Evolutionary conservation across 1,139 yeast genomes (phyloP), one percentile per base, ranked within the genome.

Genomic region (Zygosaccharomyces sapae): DNA sequence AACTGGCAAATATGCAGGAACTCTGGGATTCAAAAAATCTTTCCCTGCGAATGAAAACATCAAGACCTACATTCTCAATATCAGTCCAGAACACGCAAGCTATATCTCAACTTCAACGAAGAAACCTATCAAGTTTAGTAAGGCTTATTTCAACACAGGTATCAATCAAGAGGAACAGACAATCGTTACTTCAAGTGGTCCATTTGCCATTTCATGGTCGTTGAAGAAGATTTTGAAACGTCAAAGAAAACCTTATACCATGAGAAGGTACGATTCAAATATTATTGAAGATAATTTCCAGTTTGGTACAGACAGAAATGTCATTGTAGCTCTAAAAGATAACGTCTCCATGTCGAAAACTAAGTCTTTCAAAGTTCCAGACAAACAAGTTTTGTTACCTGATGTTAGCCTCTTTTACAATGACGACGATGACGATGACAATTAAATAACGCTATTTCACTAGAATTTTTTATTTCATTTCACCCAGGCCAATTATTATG

Each of bases 151-250:
- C 73, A 86, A 88, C 63, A 75, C 83, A 24, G 89, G 89, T 42
- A 47, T 77, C n/a, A 75, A 76, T 45, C 63, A 78, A 31, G 78
- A 75, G 52, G 95, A 87, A 58, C 81, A 85, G 30, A 74, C 82
- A 2, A 84, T 88, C 47, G 80, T 87, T 24, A 77, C 95, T 1
- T 81, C 92, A 8, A 72, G 83, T 1, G 96, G 96, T 1, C 89
- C 89, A 9, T 89, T 80, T 65, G 83, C 88, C 27, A 76, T 89
- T 30, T 75, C 86, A 1, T 88, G 96, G 96, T 79, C 84, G n/a
- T 63, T 89, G 58, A 73, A 72, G 55, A 79, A 80, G 59, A 72
- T 83, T 9, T 63, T 83, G 44, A 66, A 71, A 42, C 80, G 81
- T 46, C 79, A 75, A 49, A 67, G 69, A 27, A 77, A 76, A 35